Conservation (phyloP, 441 rosid genomes). For the Isatis lusitanica region DNA sequence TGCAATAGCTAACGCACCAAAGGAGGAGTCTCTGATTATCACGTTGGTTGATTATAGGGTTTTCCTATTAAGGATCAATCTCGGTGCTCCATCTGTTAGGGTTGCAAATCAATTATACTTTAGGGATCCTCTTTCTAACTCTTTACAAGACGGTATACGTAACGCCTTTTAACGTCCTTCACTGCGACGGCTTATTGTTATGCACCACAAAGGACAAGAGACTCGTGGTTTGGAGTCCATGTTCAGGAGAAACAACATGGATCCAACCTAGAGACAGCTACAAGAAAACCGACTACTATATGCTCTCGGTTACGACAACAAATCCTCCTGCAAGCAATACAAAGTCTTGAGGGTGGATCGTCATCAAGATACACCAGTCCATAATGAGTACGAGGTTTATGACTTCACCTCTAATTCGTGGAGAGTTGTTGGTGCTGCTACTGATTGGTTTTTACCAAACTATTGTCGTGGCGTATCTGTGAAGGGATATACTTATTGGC, state of each 20-base stretch:
- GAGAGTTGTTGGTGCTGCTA: neutral
- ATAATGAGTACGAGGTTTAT: neutral
- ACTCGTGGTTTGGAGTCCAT: slow-evolving; percentile 10
- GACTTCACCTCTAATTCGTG: neutral
- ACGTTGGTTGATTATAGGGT: too few species aligned
- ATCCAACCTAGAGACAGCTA: neutral
- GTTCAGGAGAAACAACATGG: slow-evolving; percentile 7
- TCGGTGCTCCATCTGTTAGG: too few species aligned
- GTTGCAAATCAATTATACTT: too few species aligned
- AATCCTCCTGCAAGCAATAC: neutral
- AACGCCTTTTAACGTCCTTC: too few species aligned
- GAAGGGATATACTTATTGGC: neutral
- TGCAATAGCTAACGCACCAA: too few species aligned
- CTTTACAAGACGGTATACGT: too few species aligned
- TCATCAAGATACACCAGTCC: neutral
- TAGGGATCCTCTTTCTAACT: too few species aligned
- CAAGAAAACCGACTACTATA: neutral
- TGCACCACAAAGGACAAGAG: neutral
- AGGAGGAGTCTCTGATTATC: too few species aligned
- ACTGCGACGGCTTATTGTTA: neutral
- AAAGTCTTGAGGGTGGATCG: slow-evolving; percentile 10
- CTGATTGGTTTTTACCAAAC: slow-evolving; percentile 1
- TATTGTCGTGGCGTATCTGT: neutral
- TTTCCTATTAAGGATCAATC: too few species aligned
- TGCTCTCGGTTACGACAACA: slow-evolving; percentile 3